Evolutionary conservation across 2,329 filamentous ascomycete species (phyloP), one percentile per base, ranked within the genome.

Genomic region (Aspergillus versicolor): DNA sequence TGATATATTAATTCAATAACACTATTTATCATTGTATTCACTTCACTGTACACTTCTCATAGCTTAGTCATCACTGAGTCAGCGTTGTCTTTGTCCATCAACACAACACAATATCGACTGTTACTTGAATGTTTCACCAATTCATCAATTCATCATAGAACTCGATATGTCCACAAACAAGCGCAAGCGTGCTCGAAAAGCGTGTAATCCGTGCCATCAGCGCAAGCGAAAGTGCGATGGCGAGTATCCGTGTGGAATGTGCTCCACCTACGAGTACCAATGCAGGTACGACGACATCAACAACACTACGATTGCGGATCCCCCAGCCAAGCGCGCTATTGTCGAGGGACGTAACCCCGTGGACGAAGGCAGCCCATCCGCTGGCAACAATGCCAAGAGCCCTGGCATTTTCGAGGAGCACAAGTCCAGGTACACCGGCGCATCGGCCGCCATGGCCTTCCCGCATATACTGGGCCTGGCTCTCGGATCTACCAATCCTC

Each of bases 211-310:
- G 3, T 71, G 69, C 51, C 69, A 71, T 27, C 63, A 70, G 64
- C 68, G 68, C 47, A 71, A 71, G 60, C 67, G 68, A n/a, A 71
- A 70, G 67, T 71, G 69, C 51, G 67, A 71, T 49, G 53, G 21
- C 4, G 45, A n/a, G 34, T 66, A 68, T 61, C 69, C 69, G n/a
- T 71, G 69, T 55, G 55, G 57, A 48, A 69, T 57, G 62, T 71
- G 69, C 59, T 61, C 63, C 49, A 68, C 61, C 7, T 71, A 70
- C 45, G 59, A 30, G 47, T 71, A 71, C 30, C 55, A 60, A 51
- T 70, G 68, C 59, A 66, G 47, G 17, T 71, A 71, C 51, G 15
- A 48, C 37, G 56, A 65, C 27, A 21, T 21, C 21, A 46, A 64
- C 38, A 15, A 59, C 37, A 44, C 34, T n/a, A 9, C 8, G 27